phyloP scores from a whole-genome alignment of 352 stramenopile genomes.

The Phytophthora hybrid region DNA sequence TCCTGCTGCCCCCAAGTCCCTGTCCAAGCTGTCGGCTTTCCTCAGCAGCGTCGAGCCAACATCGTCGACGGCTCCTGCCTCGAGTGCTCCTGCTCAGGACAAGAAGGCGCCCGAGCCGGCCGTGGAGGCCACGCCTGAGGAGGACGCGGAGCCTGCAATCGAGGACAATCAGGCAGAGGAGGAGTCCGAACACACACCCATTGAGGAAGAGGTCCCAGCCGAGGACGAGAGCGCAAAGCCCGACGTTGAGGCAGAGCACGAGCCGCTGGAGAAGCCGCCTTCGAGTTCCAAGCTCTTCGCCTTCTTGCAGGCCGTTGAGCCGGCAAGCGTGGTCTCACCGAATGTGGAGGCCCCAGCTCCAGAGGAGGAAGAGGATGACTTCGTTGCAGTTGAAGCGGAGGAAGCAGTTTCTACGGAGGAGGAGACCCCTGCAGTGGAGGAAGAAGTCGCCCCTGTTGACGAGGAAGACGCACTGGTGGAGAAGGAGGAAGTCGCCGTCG shows the following conservation, averaged over 20 bases:
- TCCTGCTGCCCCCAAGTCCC: conserved; percentile 33
- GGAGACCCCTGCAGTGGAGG: conserved; percentile 34
- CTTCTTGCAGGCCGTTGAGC: conserved; percentile 61
- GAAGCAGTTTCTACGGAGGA: conserved; percentile 40
- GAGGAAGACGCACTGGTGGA: conserved; percentile 25
- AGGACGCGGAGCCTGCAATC: conserved; percentile 18
- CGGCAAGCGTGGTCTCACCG: conserved; percentile 7
- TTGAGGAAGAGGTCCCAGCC: conserved; percentile 24
- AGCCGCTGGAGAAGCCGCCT: conserved; percentile 36
- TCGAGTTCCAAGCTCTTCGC: conserved; percentile 62
- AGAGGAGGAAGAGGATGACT: conserved; percentile 35
- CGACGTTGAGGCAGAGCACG: conserved; percentile 22
- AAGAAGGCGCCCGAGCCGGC: conserved; percentile 17
- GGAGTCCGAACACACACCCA: conserved; percentile 22
- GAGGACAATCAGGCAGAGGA: conserved; percentile 44
- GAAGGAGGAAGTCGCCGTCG: conserved; percentile 13
- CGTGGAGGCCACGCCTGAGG: conserved; percentile 35
- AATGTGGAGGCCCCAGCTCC: conserved; percentile 12
- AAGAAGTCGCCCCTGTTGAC: conserved; percentile 25
- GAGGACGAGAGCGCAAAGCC: conserved; percentile 20
- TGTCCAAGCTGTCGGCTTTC: conserved; percentile 72
- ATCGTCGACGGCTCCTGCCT: conserved; percentile 11
- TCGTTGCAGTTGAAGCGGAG: conserved; percentile 37
- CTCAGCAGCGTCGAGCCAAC: conserved; percentile 64
- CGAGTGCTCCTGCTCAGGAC: conserved; percentile 29